Base-by-base conservation (phyloP, 176 grass and related monocot genomes). In the Elymus sibiricus region DNA sequence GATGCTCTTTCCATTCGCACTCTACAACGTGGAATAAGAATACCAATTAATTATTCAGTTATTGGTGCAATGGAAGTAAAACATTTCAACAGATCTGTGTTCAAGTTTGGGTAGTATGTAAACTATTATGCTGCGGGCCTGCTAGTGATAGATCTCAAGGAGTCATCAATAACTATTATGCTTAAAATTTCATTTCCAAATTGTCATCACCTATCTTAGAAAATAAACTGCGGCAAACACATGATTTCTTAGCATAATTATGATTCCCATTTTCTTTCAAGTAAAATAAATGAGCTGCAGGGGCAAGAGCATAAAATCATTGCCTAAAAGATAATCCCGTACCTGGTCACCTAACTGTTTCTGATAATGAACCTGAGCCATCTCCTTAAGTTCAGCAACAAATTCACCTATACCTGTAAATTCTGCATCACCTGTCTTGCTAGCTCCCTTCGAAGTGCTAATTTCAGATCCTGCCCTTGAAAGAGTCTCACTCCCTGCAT, bases 351-450 rank as follows among this genome's bases (percentile, higher is more conserved):
- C 79, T 14, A 82, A 39, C 70, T 90, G 86, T 83, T 90, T 93
- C 73, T 83, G 78, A 87, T 89, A 89, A 82, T 93, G 90, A 83
- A 91, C 88, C 83, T 96, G 88, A 60, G 90, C 94, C 94, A 96
- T 99, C 85, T 99, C 94, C 78, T 95, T 95, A 62, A 94, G 87
- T 89, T 92, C 94, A 32, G 92, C 90, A 47, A 92, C 95, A 94
- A 97, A 93, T 86, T 96, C 94, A 90, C 86, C 74, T 35, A 92
- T 92, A 43, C 91, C 83, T 0, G 90, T 91, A 74, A 98, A 92
- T 81, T 92, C 89, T 60, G 79, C 70, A 26, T 93, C 90, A 29
- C 81, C 79, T 76, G 63, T 39, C 37, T 88, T 93, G 63, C 83
- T 74, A 77, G 84, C 80, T 77, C 31, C 67, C 64, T 80, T 88